These are phyloP conservation scores for Carex sylvatica DNA, from an alignment of 202 grass and related monocot genomes.

Conservation along the genomic window DNA sequence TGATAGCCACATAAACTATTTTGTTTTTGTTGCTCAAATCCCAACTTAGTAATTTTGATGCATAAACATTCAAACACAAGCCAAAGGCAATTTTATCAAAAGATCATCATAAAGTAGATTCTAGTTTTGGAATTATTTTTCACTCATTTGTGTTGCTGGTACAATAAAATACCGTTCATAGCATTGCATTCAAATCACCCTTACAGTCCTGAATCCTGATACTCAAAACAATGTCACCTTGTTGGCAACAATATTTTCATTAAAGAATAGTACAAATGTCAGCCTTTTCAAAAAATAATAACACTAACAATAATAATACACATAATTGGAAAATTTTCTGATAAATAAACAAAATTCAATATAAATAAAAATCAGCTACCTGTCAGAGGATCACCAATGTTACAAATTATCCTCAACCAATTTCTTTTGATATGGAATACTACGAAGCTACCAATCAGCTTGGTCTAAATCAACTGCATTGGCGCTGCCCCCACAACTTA, in stretches of 20 bases:
- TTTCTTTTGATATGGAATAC: slow-evolving; percentile 34
- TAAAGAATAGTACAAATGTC: slow-evolving; percentile 25
- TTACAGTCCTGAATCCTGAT: not conserved
- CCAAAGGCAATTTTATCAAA: not conserved
- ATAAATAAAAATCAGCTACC: slow-evolving; percentile 40
- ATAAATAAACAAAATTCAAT: slow-evolving; percentile 32
- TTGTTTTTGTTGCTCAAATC: not conserved
- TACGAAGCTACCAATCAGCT: slow-evolving; percentile 47
- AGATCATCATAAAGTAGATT: slow-evolving; percentile 34
- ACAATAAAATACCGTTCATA: slow-evolving; percentile 12
- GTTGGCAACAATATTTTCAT: slow-evolving; percentile 19
- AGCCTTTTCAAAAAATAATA: slow-evolving; percentile 14
- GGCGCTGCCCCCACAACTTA: slow-evolving; percentile 34
- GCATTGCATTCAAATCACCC: not conserved
- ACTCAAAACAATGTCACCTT: slow-evolving; percentile 22
- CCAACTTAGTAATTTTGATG: not conserved
- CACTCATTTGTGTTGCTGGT: slow-evolving; percentile 10
- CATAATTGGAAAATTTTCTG: slow-evolving; percentile 30
- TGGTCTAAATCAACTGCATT: slow-evolving; percentile 38
- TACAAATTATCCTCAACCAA: slow-evolving; percentile 36
- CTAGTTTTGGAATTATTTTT: not conserved
- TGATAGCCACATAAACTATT: not conserved
- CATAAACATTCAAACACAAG: not conserved
- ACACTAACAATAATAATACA: slow-evolving; percentile 20
- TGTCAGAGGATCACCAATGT: slow-evolving; percentile 41